Evolutionary conservation across 2,329 filamentous ascomycete genomes (phyloP), one percentile per base, ranked within the genome.

Genomic region (Biscogniauxia sp.): DNA sequence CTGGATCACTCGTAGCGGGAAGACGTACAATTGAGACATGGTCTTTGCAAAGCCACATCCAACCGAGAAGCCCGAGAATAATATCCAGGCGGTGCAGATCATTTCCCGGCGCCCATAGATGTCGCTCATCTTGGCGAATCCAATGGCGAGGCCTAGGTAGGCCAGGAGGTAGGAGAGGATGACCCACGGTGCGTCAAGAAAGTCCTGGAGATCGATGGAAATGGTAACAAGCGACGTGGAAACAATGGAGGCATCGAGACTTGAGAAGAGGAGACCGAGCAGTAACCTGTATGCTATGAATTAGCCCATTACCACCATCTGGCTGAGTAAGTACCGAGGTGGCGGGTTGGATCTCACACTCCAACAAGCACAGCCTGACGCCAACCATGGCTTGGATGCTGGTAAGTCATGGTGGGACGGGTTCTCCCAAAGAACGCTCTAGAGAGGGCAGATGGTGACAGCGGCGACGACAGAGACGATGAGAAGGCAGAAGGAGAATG

Each of bases 181-280:
- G 37, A 84, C 78, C 83, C 84, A 86, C 26, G 82, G 79, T 2
- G 80, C 79, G 61, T 83, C 79, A 54, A 78, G 74, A 64, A 82
- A 83, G 64, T 85, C 79, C 8, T 77, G 66, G 17, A 85, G 73
- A 54, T 84, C 80, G 49, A 79, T 74, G 3, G 83, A 84, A 58
- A 86, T 84, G 20, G 80, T 81, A n/a, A 85, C 77, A 0, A 86
- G 75, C 2, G 84, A 84, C 0, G 84, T 86, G 15, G 83, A 84
- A 17, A 85, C 80, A 58, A 86, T 85, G 0, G 82, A 84, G 1
- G 82, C 82, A 61, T 86, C 84, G 49, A 86, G 75, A 25, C 80
- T 84, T 3, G 84, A 84, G 65, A 86, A 83, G 17, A 86, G 76
- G 2, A 86, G 76, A 2, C 84, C 83, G 2, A 80, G 64, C 9